Conservation (phyloP, 371 early-diverging fungal species). For the Actinomortierella wolfii region DNA sequence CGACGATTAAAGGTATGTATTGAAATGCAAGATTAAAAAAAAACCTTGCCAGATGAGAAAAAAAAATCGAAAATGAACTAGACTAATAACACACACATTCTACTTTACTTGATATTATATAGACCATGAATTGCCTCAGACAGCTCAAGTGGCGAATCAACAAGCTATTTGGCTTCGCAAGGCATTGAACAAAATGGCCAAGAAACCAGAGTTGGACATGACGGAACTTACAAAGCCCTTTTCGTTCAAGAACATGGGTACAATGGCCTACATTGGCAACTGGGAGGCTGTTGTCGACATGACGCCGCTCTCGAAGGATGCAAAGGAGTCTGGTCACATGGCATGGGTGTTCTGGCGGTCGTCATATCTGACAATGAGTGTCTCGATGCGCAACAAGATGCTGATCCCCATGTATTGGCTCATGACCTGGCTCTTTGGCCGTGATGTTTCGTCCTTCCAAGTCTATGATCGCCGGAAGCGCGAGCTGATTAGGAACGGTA, state of each 20-base stretch:
- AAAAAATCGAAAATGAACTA: too few relatives aligned
- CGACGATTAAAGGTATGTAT: conserved; percentile 62
- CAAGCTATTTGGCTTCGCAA: conserved; percentile 71
- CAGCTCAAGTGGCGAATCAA: conserved; percentile 87
- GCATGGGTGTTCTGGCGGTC: conserved; percentile 84
- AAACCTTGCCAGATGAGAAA: conserved; percentile 3
- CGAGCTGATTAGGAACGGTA: too few relatives aligned
- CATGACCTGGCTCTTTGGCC: conserved; percentile 67
- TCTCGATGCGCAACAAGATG: conserved; percentile 73
- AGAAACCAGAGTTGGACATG: conserved; percentile 30
- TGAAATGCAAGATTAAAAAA: too few relatives aligned
- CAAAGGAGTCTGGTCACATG: conserved; percentile 54
- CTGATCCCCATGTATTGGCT: conserved; percentile 78
- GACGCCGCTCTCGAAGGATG: conserved; percentile 46
- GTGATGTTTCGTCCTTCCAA: conserved; percentile 51
- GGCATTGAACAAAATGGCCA: conserved; percentile 46
- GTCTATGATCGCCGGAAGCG: conserved; percentile 39
- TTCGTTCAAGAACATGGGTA: conserved; percentile 49
- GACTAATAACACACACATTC: too few relatives aligned
- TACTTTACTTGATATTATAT: too few relatives aligned
- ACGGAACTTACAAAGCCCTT: conserved; percentile 33
- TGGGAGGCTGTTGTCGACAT: conserved; percentile 63
- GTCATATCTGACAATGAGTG: conserved; percentile 77
- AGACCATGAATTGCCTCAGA: conserved; percentile 67
- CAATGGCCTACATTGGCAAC: conserved; percentile 62